phyloP scores from a whole-genome alignment of 805 yeast genomes.

The Kodamaea fukazawae region DNA sequence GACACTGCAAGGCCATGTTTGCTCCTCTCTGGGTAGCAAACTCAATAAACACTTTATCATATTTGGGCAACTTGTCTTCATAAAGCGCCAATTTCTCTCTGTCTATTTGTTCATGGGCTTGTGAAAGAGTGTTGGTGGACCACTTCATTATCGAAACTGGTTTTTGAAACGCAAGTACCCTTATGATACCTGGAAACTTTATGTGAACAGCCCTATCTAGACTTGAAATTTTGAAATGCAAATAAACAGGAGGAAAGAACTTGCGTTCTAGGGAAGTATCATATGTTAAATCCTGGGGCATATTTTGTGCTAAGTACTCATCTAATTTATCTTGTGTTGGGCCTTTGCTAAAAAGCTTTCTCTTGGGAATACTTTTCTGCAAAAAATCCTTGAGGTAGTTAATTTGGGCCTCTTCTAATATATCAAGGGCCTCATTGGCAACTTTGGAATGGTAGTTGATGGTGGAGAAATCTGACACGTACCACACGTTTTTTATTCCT shows the following conservation, averaged over 20 bases:
- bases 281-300: neutral
- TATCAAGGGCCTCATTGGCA: constrained; percentile 25
- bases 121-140: constrained; percentile 23
- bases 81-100: constrained; percentile 16
- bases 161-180: constrained; percentile 22
- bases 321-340: constrained; percentile 3
- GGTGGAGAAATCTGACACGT: constrained; percentile 37
- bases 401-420: constrained; percentile 29
- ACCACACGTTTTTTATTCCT: constrained; percentile 58
- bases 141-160: constrained; percentile 23
- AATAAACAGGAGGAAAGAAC: constrained; percentile 36
- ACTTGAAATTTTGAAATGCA: constrained; percentile 19
- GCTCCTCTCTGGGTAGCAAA: constrained; percentile 59
- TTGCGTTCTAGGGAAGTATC: constrained; percentile 2
- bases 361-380: constrained; percentile 26
- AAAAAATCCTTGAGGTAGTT: constrained; percentile 23
- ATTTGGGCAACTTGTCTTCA: constrained; percentile 19
- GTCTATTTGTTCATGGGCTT: constrained; percentile 17
- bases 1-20: constrained; percentile 60
- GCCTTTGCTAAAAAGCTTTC: neutral
- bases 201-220: constrained; percentile 19
- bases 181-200: constrained; percentile 28
- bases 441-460: constrained; percentile 18
- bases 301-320: constrained; percentile 1
- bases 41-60: constrained; percentile 56